Conservation (phyloP, 2,329 filamentous ascomycete genomes). For the Penicillium sp. region DNA sequence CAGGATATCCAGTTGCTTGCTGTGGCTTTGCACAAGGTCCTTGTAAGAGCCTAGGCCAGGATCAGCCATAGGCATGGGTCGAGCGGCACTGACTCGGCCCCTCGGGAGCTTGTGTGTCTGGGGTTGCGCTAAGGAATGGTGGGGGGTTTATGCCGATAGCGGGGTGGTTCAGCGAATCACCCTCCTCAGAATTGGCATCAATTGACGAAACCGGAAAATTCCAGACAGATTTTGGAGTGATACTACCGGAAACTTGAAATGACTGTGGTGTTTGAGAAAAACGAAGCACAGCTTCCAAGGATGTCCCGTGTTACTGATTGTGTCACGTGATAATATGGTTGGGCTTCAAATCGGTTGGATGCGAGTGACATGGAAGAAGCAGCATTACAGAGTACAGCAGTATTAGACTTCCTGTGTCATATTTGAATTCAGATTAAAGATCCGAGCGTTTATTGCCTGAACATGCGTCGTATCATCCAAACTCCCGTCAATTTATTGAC, state of each 20-base stretch:
- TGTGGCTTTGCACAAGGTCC: constrained; percentile 29
- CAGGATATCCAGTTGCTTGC: constrained; percentile 25
- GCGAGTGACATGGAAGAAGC: not conserved
- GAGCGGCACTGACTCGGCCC: constrained; percentile 6
- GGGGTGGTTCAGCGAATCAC: not conserved
- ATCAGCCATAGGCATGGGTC: constrained; percentile 29
- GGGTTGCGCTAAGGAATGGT: constrained; percentile 5
- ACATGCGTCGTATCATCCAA: too few species aligned
- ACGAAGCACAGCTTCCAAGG: constrained; percentile 1
- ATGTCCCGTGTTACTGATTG: not conserved
- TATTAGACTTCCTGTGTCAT: not conserved
- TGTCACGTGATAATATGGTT: not conserved
- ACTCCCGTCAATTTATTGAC: too few species aligned
- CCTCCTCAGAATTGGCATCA: not conserved
- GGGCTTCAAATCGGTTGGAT: not conserved
- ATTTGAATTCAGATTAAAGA: too few species aligned
- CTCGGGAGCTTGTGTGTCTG: constrained; percentile 11
- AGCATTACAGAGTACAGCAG: not conserved
- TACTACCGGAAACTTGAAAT: not conserved
- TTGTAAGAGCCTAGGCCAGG: constrained; percentile 30
- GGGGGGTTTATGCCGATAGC: not conserved
- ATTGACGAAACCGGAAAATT: not conserved
- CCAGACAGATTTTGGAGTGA: not conserved
- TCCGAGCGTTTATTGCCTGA: too few species aligned
- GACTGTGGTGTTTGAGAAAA: not conserved